Base-by-base conservation (phyloP, 257 asterid genomes). In the Oldenlandia corymbosa region DNA sequence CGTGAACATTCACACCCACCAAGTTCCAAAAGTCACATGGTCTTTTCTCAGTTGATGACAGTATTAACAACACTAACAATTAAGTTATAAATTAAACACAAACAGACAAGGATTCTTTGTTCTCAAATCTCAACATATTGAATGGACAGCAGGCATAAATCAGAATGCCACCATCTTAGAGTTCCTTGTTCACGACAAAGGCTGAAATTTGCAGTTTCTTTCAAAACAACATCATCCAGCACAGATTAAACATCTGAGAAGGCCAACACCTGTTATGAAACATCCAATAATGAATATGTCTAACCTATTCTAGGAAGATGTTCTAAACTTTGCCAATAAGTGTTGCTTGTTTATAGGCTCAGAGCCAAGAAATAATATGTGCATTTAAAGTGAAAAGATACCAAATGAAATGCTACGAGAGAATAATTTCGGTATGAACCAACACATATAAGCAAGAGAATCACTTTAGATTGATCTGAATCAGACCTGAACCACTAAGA, bases 401-500 rank as follows among this genome's bases (percentile, higher is more conserved):
- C 34, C 23, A 7, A 26, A 47, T 20, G 7, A 4, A 21, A 20
- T n/a, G 30, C 43, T 17, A 28, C 14, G 37, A 30, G 45, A 23
- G 18, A 30, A 8, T 1, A 37, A n/a, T 13, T 47, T 45, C 21
- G 60, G 11, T 27, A 54, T 5, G 53, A 16, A 1, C 3, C 45
- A 17, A 17, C 26, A 68, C 28, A 23, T 16, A 42, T 12, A 58
- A 62, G 26, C 26, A 56, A 7, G 62, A 39, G 42, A 63, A 41
- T 5, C 31, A 7, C 9, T 55, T 5, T 16, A 24, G 11, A 31
- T 23, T 26, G 48, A 58, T 65, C 47, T 37, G 10, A 4, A 10
- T 77, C 92, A 71, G 60, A 93, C 99, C 99, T 82, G 99, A 93
- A 79, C 99, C 99, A 74, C 99, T 93, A 30, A 93, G 87, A 37